Evolutionary conservation across 768 basidiomycete species (phyloP).

Genomic region (Podaxis sp.): DNA sequence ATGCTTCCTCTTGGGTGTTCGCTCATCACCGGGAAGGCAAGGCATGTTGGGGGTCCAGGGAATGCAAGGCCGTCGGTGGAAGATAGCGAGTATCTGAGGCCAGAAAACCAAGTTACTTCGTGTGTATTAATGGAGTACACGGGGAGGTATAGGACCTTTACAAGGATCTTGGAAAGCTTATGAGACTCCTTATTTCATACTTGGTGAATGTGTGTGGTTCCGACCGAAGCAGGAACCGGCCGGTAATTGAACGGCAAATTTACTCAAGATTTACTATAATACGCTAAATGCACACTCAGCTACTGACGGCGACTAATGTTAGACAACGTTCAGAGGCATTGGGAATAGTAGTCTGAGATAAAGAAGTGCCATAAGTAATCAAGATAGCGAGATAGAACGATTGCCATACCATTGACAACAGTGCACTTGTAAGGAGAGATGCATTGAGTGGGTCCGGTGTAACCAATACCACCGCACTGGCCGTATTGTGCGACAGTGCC

Average conservation of each 20-base stretch:
- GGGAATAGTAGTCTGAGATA: constrained; percentile 34
- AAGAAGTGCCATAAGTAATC: not conserved
- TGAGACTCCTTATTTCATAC: too few species aligned
- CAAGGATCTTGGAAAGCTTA: too few species aligned
- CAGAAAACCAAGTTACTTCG: too few species aligned
- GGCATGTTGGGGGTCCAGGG: too few species aligned
- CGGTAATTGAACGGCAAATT: not conserved
- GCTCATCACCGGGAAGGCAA: too few species aligned
- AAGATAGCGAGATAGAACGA: not conserved
- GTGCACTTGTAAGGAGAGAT: constrained; percentile 37
- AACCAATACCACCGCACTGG: constrained; percentile 44
- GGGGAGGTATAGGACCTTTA: too few species aligned
- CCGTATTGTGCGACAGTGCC: constrained; percentile 39
- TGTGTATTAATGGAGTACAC: too few species aligned
- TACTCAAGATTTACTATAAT: not conserved
- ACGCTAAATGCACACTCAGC: not conserved
- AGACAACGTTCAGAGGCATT: constrained; percentile 30
- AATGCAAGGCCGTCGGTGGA: too few species aligned
- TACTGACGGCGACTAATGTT: not conserved
- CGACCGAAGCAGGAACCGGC: too few species aligned
- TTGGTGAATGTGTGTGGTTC: too few species aligned
- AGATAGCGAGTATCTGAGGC: too few species aligned
- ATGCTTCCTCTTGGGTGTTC: too few species aligned
- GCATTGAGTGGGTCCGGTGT: constrained; percentile 37
- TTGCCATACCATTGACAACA: constrained; percentile 30